Percentiles rank a stretch among this genome's conserved stretches.
phyloP scores from a whole-genome alignment of 495 filamentous ascomycete species.

The Penicillium coprophilum region DNA sequence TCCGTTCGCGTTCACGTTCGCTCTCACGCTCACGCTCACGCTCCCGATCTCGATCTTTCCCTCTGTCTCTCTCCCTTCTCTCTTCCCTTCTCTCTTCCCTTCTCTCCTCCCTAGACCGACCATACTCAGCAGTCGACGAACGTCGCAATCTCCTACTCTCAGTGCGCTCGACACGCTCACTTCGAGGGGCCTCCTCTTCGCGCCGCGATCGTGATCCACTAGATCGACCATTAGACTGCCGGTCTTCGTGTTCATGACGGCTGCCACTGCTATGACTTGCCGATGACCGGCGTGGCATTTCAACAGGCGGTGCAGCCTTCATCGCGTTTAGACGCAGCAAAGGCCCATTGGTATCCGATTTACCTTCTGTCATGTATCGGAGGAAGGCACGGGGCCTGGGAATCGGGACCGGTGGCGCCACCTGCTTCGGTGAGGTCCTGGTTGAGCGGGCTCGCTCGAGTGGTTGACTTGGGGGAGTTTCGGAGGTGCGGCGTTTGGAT shows the following conservation, averaged over 20 bases:
- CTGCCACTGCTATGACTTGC: slow-evolving; percentile 35
- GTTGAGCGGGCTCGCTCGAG: slow-evolving; percentile 19
- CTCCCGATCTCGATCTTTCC: too few species aligned
- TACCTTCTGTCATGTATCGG: slow-evolving; percentile 42
- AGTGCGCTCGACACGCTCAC: slow-evolving; percentile 15
- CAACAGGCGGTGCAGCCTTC: slow-evolving; percentile 33
- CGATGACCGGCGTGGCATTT: slow-evolving; percentile 33
- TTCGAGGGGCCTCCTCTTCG: slow-evolving; percentile 21
- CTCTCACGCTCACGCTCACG: slow-evolving; percentile 9
- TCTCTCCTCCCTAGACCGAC: slow-evolving; percentile 15
- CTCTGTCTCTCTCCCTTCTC: not conserved
- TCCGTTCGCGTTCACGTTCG: slow-evolving; percentile 11
- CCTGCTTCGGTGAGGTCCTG: slow-evolving; percentile 30
- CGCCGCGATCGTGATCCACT: slow-evolving; percentile 28
- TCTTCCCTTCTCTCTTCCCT: slow-evolving; percentile 3
- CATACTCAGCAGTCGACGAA: slow-evolving; percentile 7
- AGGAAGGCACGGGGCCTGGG: slow-evolving; percentile 37
- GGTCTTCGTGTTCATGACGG: slow-evolving; percentile 32
- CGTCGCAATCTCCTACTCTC: slow-evolving; percentile 3
- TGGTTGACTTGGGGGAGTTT: slow-evolving; percentile 9
- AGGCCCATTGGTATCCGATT: slow-evolving; percentile 37
- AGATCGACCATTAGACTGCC: slow-evolving; percentile 31
- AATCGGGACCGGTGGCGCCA: slow-evolving; percentile 24
- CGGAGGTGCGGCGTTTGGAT: slow-evolving; percentile 30
- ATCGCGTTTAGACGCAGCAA: slow-evolving; percentile 37